phyloP scores from a whole-genome alignment of 2,329 filamentous ascomycete genomes.

The Trichoderma semiorbis region DNA sequence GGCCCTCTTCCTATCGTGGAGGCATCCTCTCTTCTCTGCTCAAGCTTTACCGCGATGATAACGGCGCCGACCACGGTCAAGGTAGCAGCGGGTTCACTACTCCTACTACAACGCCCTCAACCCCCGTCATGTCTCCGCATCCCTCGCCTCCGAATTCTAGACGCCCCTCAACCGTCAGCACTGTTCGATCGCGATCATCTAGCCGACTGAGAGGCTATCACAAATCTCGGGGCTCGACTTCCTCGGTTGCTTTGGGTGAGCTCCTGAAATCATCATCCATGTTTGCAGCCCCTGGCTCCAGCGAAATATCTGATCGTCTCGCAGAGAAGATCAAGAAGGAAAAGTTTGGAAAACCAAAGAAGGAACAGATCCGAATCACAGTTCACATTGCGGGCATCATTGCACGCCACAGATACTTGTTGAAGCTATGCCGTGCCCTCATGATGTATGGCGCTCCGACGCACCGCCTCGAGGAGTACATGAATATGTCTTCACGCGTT shows the following conservation, averaged over 20 bases:
- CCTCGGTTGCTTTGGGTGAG: slow-evolving; percentile 46
- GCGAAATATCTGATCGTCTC: slow-evolving; percentile 43
- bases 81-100: slow-evolving; percentile 42
- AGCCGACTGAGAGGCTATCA: slow-evolving; percentile 41
- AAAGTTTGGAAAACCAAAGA: slow-evolving; percentile 35
- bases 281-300: slow-evolving; percentile 46
- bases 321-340: slow-evolving; percentile 43
- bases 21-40: slow-evolving; percentile 71
- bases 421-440: slow-evolving; percentile 78
- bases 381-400: slow-evolving; percentile 66
- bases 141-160: slow-evolving; percentile 41
- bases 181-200: slow-evolving; percentile 32
- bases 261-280: slow-evolving; percentile 54
- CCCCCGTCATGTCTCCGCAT: slow-evolving; percentile 40
- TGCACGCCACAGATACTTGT: slow-evolving; percentile 75
- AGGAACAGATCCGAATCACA: slow-evolving; percentile 45
- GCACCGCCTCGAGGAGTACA: slow-evolving; percentile 86
- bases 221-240: slow-evolving; percentile 40
- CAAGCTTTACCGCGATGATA: slow-evolving; percentile 61
- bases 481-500: slow-evolving; percentile 85
- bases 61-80: slow-evolving; percentile 28
- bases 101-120: slow-evolving; percentile 35
- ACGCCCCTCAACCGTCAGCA: slow-evolving; percentile 35
- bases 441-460: slow-evolving; percentile 92
- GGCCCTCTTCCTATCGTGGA: slow-evolving; percentile 65